Conservation (phyloP, 2,329 filamentous ascomycete genomes). For the Dactylellina parvicollis region DNA sequence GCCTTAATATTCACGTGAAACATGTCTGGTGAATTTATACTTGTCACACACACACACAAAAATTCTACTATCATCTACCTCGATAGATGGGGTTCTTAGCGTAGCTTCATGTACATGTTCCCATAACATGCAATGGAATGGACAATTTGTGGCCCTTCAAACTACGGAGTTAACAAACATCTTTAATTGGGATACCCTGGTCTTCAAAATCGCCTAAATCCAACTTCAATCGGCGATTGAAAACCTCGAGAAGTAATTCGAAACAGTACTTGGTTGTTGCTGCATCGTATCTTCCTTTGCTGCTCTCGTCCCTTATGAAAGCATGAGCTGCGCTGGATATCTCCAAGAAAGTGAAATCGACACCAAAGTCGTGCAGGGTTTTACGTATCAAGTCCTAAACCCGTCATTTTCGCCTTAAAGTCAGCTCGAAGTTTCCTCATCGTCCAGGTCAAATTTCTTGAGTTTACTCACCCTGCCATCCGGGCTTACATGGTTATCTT, state of each 20-base stretch:
- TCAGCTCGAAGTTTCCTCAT: constrained; percentile 66
- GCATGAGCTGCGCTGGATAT: constrained; percentile 68
- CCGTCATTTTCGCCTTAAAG: constrained; percentile 65
- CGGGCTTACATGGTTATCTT: constrained; percentile 88
- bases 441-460: constrained; percentile 64
- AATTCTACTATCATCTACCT: too few species aligned
- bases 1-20: too few species aligned
- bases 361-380: constrained; percentile 21
- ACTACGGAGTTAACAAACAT: constrained; percentile 70
- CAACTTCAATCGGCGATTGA: constrained; percentile 78
- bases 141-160: neutral
- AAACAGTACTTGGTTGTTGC: constrained; percentile 88
- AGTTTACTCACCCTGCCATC: constrained; percentile 74
- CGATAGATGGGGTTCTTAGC: too few species aligned
- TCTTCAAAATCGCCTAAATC: constrained; percentile 78
- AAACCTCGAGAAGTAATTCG: constrained; percentile 87
- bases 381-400: constrained; percentile 39
- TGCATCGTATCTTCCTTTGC: constrained; percentile 92
- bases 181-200: constrained; percentile 72
- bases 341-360: constrained; percentile 48
- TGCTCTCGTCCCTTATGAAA: constrained; percentile 91
- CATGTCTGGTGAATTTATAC: too few species aligned
- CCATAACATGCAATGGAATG: neutral
- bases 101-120: too few species aligned
- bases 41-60: too few species aligned